Conservation (phyloP, 2,329 filamentous ascomycete species). For the Fusarium musae region DNA sequence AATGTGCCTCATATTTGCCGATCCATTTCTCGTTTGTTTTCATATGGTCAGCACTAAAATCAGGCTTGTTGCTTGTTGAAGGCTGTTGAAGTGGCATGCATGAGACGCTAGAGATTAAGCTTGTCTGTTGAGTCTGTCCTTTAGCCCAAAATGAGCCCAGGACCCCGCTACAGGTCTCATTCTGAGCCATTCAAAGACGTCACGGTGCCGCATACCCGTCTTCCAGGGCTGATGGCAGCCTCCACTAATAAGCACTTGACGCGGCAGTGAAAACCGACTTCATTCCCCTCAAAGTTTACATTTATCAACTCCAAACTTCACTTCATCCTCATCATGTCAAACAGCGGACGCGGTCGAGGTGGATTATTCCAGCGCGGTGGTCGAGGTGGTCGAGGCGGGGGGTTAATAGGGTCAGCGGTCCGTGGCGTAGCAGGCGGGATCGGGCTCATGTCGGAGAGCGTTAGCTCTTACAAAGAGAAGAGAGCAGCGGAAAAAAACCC, state of each 20-base stretch:
- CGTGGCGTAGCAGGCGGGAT: slow-evolving; percentile 18
- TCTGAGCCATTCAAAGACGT: neutral
- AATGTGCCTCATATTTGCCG: neutral
- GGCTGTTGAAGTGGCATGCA: neutral
- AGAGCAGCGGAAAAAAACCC: neutral
- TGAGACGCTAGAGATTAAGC: neutral
- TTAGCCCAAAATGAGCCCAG: neutral
- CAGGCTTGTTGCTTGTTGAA: neutral
- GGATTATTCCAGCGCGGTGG: neutral
- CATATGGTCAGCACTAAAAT: neutral
- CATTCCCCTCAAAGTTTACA: neutral
- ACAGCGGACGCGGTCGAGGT: slow-evolving; percentile 2
- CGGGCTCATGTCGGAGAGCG: slow-evolving; percentile 13
- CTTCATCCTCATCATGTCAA: neutral
- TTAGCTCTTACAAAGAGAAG: slow-evolving; percentile 19
- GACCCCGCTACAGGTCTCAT: neutral
- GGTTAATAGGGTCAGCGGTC: slow-evolving; percentile 6
- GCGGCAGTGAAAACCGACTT: neutral
- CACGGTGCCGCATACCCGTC: slow-evolving; percentile 10
- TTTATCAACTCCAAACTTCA: neutral
- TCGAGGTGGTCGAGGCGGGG: neutral
- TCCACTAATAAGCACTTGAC: neutral
- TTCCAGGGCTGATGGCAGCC: neutral
- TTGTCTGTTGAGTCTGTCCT: neutral
- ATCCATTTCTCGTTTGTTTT: neutral